These are phyloP conservation scores for Lodderomyces parapsilosis DNA, from an alignment of 1,139 yeast species.

Conservation along the genomic window DNA sequence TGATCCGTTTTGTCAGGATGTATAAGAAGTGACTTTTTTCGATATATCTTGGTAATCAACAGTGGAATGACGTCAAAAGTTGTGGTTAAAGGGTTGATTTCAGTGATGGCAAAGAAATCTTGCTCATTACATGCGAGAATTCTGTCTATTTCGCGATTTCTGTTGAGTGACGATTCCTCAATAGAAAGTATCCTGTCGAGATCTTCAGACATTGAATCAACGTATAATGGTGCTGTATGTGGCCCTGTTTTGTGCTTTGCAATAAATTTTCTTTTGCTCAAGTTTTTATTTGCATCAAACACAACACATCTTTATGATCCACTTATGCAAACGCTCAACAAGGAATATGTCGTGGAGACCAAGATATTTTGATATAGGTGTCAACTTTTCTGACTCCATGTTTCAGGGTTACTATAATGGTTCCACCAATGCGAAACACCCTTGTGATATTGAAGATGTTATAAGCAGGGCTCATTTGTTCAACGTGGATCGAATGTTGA, in stretches of 20 bases:
- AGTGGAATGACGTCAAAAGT: conserved; percentile 27
- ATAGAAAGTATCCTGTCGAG: conserved; percentile 33
- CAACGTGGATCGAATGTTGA: conserved; percentile 66
- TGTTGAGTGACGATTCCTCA: conserved; percentile 36
- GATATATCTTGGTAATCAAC: conserved; percentile 46
- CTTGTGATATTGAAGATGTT: conserved; percentile 62
- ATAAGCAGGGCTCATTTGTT: conserved; percentile 63
- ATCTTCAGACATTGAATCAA: conserved; percentile 13
- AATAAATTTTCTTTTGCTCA: neutral
- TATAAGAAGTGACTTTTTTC: conserved; percentile 60
- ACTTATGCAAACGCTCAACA: neutral
- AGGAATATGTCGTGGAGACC: conserved; percentile 34
- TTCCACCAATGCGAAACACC: conserved; percentile 53
- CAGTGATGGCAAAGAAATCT: conserved; percentile 58
- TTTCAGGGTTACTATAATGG: conserved; percentile 80
- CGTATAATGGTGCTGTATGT: too few species aligned
- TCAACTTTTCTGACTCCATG: conserved; percentile 87
- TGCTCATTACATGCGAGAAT: conserved; percentile 45
- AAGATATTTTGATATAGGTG: conserved; percentile 57
- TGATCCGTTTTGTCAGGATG: conserved; percentile 69
- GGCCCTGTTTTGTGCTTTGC: too few species aligned
- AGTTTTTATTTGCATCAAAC: neutral
- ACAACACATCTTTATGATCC: neutral
- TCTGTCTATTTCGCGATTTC: conserved; percentile 57
- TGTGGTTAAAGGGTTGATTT: conserved; percentile 44